Percentiles rank a stretch among this genome's conserved stretches.
phyloP scores from a whole-genome alignment of 768 basidiomycete genomes.

The Termitomyces titanicus region DNA sequence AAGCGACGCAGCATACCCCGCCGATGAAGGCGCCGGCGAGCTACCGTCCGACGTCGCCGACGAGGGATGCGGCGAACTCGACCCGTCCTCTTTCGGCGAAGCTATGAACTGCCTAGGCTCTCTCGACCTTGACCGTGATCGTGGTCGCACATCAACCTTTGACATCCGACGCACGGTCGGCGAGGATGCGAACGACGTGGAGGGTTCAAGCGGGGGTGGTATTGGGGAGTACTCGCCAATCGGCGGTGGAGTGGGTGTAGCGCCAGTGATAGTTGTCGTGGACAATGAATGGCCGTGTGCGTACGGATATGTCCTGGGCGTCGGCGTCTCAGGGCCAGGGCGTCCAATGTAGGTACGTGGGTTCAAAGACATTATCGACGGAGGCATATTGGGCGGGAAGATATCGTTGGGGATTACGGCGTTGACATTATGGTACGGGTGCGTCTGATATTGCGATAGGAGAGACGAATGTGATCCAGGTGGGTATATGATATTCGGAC shows the following conservation, averaged over 20 bases:
- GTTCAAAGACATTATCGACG: slow-evolving; percentile 35
- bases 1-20: slow-evolving; percentile 49
- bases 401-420: slow-evolving; percentile 36
- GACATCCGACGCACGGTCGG: slow-evolving; percentile 17
- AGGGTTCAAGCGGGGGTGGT: slow-evolving; percentile 11
- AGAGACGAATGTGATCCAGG: slow-evolving; percentile 37
- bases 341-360: slow-evolving; percentile 22
- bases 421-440: slow-evolving; percentile 24
- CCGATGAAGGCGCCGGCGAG: slow-evolving; percentile 58
- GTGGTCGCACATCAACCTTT: slow-evolving; percentile 13
- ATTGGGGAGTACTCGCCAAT: background rate
- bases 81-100: slow-evolving; percentile 15
- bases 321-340: slow-evolving; percentile 39
- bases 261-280: slow-evolving; percentile 44
- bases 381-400: slow-evolving; percentile 37
- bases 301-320: slow-evolving; percentile 31
- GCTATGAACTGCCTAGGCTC: background rate
- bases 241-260: slow-evolving; percentile 30
- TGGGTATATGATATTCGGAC: slow-evolving; percentile 45
- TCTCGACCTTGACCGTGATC: slow-evolving; percentile 11
- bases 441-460: slow-evolving; percentile 37
- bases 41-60: slow-evolving; percentile 41
- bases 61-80: slow-evolving; percentile 11
- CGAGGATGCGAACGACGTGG: slow-evolving; percentile 17
- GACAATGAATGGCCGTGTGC: slow-evolving; percentile 49